phyloP scores from a whole-genome alignment of 1,139 yeast genomes.

The Geotrichum europaeum region DNA sequence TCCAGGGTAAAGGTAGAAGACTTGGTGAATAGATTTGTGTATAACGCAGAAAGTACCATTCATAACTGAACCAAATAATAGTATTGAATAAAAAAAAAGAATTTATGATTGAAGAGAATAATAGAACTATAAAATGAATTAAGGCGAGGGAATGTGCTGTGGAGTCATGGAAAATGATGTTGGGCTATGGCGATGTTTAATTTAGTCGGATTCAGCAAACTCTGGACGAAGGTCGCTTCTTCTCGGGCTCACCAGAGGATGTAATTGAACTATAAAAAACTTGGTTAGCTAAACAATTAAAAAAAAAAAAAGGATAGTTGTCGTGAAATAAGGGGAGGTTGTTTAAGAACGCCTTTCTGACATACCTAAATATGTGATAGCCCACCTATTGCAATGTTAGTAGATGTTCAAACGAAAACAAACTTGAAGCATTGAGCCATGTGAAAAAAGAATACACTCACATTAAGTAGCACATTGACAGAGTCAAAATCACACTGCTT shows the following conservation, averaged over 20 bases:
- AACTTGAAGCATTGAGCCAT: neutral
- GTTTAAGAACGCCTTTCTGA: neutral
- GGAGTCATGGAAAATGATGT: neutral
- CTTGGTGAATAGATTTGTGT: slow-evolving; percentile 27
- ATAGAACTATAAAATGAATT: neutral
- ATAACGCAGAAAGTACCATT: neutral
- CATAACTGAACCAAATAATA: neutral
- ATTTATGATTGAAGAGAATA: neutral
- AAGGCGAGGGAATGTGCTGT: neutral
- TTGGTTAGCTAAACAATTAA: slow-evolving; percentile 49
- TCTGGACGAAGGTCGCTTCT: slow-evolving; percentile 69
- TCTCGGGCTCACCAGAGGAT: slow-evolving; percentile 68
- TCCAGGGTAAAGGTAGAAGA: slow-evolving; percentile 25
- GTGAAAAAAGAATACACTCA: slow-evolving; percentile 28
- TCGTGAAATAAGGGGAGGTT: slow-evolving; percentile 22
- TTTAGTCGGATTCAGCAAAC: slow-evolving; percentile 33
- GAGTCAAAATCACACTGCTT: slow-evolving; percentile 72
- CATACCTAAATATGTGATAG: slow-evolving; percentile 65
- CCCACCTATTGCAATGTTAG: slow-evolving; percentile 44
- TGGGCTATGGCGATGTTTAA: neutral
- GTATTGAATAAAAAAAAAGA: neutral
- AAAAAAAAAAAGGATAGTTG: neutral
- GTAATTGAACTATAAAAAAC: slow-evolving; percentile 51
- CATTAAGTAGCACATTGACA: slow-evolving; percentile 88
- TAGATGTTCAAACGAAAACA: neutral